Evolutionary conservation across 169 alveolate species (phyloP).

Genomic region (Plasmodium malariae): DNA sequence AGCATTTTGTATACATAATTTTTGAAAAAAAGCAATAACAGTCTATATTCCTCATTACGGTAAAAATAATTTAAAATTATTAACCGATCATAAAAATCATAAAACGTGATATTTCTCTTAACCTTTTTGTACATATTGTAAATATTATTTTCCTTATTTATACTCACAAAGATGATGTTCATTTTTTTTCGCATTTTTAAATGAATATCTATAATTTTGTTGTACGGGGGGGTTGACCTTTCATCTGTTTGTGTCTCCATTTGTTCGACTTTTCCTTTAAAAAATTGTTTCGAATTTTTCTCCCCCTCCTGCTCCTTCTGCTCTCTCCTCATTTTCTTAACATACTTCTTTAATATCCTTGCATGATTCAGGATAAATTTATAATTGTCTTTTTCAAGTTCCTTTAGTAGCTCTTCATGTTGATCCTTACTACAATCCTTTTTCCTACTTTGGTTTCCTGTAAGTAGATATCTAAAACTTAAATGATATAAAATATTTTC

Average conservation of each 20-base stretch:
- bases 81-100: slow-evolving; percentile 41
- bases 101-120: slow-evolving; percentile 52
- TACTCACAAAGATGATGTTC: slow-evolving; percentile 23
- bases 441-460: background rate
- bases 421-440: background rate
- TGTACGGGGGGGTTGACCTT: background rate
- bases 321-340: slow-evolving; percentile 12
- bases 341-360: slow-evolving; percentile 25
- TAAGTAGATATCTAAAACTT: slow-evolving; percentile 14
- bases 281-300: no score
- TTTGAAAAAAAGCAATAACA: slow-evolving; percentile 39
- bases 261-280: background rate
- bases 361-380: slow-evolving; percentile 56
- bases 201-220: slow-evolving; percentile 41
- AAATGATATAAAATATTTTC: slow-evolving; percentile 65
- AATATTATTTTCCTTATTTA: slow-evolving; percentile 17
- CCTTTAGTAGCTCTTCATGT: slow-evolving; percentile 14
- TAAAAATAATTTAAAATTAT: slow-evolving; percentile 44
- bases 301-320: no score
- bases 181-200: slow-evolving; percentile 54
- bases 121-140: slow-evolving; percentile 35
- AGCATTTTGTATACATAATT: slow-evolving; percentile 6
- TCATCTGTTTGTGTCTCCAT: background rate
- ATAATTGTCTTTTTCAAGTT: slow-evolving; percentile 14
- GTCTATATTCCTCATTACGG: slow-evolving; percentile 16